phyloP scores from a whole-genome alignment of 306 rosid species.

The Psophocarpus tetragonolobus region DNA sequence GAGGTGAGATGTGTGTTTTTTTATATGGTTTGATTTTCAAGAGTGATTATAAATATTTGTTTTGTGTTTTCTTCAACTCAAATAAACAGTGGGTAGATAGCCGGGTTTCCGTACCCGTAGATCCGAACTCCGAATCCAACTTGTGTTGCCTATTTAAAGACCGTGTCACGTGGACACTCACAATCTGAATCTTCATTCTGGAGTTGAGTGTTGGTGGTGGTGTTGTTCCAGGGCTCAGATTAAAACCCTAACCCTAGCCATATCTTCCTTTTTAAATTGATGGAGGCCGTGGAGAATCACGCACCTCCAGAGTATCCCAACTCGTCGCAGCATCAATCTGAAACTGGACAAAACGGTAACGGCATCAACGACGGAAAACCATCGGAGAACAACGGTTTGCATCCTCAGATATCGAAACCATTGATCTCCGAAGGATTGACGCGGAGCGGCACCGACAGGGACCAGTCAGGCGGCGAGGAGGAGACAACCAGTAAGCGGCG shows the following conservation, averaged over 20 bases:
- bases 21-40: too few species aligned
- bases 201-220: not conserved
- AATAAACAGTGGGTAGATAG: too few species aligned
- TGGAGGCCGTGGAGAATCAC: slow-evolving; percentile 53
- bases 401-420: slow-evolving; percentile 42
- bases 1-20: too few species aligned
- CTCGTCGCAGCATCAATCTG: not conserved
- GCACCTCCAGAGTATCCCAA: not conserved
- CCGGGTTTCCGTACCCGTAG: not conserved
- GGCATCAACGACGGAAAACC: not conserved
- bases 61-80: too few species aligned
- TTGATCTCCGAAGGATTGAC: slow-evolving; percentile 71
- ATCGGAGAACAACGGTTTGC: slow-evolving; percentile 23
- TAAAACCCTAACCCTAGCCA: slow-evolving; percentile 20
- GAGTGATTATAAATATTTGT: too few species aligned
- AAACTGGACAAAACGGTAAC: slow-evolving; percentile 32
- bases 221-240: not conserved
- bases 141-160: not conserved
- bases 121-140: not conserved
- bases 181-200: not conserved
- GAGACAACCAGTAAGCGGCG: slow-evolving; percentile 84
- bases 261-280: slow-evolving; percentile 18
- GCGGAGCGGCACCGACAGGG: slow-evolving; percentile 80
- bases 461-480: slow-evolving; percentile 89
- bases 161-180: not conserved